These are phyloP conservation scores for Mycena vulgaris DNA, from an alignment of 768 basidiomycete species.

Conservation along the genomic window DNA sequence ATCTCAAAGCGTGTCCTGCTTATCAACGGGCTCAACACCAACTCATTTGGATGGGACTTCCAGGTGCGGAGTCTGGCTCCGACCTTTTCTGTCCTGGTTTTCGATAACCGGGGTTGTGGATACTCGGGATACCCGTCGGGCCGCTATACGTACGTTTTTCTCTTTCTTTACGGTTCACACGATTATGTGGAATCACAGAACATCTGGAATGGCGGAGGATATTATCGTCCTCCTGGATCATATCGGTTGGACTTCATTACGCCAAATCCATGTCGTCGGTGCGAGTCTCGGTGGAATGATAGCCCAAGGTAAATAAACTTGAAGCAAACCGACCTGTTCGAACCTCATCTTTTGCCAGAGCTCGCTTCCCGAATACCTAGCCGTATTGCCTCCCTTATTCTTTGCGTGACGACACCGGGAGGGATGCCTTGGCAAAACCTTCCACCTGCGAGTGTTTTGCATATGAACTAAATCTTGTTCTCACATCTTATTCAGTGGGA, in stretches of 20 bases:
- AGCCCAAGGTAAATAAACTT: slow-evolving; percentile 72
- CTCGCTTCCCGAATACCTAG: slow-evolving; percentile 76
- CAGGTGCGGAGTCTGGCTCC: slow-evolving; percentile 78
- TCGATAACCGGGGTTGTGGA: slow-evolving; percentile 90
- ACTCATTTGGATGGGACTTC: slow-evolving; percentile 71
- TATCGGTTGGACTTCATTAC: slow-evolving; percentile 77
- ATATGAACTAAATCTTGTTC: neutral
- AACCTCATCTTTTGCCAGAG: slow-evolving; percentile 58
- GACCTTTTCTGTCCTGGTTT: slow-evolving; percentile 78
- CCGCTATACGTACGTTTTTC: slow-evolving; percentile 78
- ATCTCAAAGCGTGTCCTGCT: slow-evolving; percentile 37
- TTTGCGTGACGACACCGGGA: slow-evolving; percentile 81
- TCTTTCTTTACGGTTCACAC: neutral
- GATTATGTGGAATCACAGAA: slow-evolving; percentile 56
- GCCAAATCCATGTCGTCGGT: slow-evolving; percentile 81
- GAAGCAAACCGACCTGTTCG: no score
- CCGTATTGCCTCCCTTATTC: slow-evolving; percentile 75
- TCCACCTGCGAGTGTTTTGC: slow-evolving; percentile 66
- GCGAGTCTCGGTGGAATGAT: slow-evolving; percentile 89
- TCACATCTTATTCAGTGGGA: slow-evolving; percentile 7
- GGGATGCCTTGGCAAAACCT: slow-evolving; percentile 70
- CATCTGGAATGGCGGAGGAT: slow-evolving; percentile 86
- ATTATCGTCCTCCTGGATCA: slow-evolving; percentile 75
- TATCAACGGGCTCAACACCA: slow-evolving; percentile 69
- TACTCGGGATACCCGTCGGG: slow-evolving; percentile 80